phyloP scores from a whole-genome alignment of 495 filamentous ascomycete species.

The Talaromyces trachyspermus region DNA sequence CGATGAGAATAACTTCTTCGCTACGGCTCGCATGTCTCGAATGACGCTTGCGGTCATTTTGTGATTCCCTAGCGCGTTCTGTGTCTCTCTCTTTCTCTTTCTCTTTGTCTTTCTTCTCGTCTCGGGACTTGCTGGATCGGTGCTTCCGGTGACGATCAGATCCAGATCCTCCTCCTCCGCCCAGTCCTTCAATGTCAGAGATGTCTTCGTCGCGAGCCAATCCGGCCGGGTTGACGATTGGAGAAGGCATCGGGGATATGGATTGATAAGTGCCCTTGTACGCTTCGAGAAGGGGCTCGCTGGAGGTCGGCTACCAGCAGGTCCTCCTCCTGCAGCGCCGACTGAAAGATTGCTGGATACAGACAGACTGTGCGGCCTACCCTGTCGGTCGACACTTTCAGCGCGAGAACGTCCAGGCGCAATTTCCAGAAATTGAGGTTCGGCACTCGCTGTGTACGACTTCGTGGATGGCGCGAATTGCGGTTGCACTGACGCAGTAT shows the following conservation, averaged over 20 bases:
- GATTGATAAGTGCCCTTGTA: constrained; percentile 94
- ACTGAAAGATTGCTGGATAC: constrained; percentile 34
- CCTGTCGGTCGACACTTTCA: constrained; percentile 15
- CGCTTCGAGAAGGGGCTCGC: constrained; percentile 83
- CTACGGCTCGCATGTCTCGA: constrained; percentile 13
- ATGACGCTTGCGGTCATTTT: constrained; percentile 18
- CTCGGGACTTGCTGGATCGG: constrained; percentile 1
- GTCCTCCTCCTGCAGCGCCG: constrained; percentile 10
- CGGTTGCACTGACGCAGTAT: constrained; percentile 10
- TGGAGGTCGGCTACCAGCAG: constrained; percentile 43
- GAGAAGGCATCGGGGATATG: constrained; percentile 90
- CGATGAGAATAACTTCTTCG: constrained; percentile 20
- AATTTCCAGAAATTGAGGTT: constrained; percentile 37
- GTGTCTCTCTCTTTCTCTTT: constrained; percentile 10
- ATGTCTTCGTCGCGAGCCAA: constrained; percentile 41
- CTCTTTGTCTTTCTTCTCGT: constrained; percentile 14
- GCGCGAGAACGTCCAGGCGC: constrained; percentile 22
- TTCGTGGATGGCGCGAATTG: constrained; percentile 16
- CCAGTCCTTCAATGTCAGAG: constrained; percentile 42
- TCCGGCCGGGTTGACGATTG: constrained; percentile 44
- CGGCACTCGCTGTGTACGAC: constrained; percentile 20
- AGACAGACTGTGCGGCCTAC: constrained; percentile 30
- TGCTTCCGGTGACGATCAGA: constrained; percentile 22
- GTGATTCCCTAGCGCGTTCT: constrained; percentile 13
- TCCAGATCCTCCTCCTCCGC: constrained; percentile 27